Conservation (phyloP, 371 early-diverging fungal species). For the Saksenaea oblongispora region DNA sequence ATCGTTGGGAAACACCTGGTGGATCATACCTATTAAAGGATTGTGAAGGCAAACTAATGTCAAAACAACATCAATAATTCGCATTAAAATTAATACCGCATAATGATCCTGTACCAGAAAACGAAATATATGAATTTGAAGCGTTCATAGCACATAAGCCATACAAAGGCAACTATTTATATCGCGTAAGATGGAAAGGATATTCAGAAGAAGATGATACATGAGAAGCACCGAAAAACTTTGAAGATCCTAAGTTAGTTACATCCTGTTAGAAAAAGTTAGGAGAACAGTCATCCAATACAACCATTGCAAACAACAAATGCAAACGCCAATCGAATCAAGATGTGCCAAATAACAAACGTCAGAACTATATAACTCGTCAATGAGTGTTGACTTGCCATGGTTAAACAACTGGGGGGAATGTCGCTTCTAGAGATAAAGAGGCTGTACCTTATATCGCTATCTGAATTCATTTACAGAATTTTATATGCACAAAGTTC, state of each 20-base stretch:
- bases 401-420: no score
- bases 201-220: conserved; percentile 4
- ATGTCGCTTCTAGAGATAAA: no score
- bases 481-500: no score
- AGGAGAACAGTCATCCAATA: background rate
- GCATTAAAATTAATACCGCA: conserved; percentile 11
- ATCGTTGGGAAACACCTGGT: conserved; percentile 9
- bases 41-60: conserved; percentile 1
- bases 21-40: conserved; percentile 13
- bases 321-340: no score
- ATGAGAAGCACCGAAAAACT: background rate
- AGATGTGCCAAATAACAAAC: no score
- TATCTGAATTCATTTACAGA: no score
- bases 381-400: no score
- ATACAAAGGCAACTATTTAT: background rate
- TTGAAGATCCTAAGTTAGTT: background rate
- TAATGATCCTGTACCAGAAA: conserved; percentile 1
- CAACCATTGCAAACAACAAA: no score
- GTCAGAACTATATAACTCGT: no score
- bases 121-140: conserved; percentile 15
- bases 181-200: conserved; percentile 14
- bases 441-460: no score
- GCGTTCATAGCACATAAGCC: no score
- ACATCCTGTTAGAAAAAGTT: background rate
- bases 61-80: conserved; percentile 3